These are phyloP conservation scores for Plasmodium cynomolgi DNA, from an alignment of 169 alveolate genomes.

Conservation along the genomic window DNA sequence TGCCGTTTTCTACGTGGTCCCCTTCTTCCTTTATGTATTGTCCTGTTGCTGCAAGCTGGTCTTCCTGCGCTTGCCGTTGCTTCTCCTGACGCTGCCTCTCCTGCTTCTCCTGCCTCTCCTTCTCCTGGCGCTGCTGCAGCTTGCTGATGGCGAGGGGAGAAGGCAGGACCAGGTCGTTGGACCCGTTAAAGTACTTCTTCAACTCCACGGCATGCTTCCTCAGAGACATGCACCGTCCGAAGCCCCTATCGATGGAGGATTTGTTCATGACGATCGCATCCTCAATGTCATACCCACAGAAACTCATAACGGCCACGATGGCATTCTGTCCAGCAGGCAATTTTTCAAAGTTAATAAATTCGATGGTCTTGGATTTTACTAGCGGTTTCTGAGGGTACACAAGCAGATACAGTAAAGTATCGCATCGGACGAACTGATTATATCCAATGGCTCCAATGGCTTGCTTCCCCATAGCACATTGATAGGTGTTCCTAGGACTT, in stretches of 20 bases:
- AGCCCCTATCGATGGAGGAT: conserved; percentile 99
- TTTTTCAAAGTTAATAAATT: conserved; percentile 95
- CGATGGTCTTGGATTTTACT: conserved; percentile 97
- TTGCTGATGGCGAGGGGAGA: conserved; percentile 46
- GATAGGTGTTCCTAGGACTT: conserved; percentile 99
- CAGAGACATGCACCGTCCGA: conserved; percentile 93
- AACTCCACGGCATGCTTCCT: conserved; percentile 85
- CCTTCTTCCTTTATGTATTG: neutral
- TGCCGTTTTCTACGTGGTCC: neutral
- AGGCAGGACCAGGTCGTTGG: conserved; percentile 80
- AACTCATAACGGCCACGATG: conserved; percentile 99
- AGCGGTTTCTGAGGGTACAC: conserved; percentile 99
- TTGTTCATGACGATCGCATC: conserved; percentile 98
- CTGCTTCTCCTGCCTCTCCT: neutral
- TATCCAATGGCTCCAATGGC: conserved; percentile 99
- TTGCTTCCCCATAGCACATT: conserved; percentile 99
- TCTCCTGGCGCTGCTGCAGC: conserved; percentile 49
- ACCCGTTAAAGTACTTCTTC: conserved; percentile 85
- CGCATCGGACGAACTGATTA: conserved; percentile 94
- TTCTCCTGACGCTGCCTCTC: neutral
- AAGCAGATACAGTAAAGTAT: conserved; percentile 93
- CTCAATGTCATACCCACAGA: conserved; percentile 99
- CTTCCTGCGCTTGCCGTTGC: neutral
- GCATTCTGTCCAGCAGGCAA: conserved; percentile 99
- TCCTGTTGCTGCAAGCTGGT: neutral